These are phyloP conservation scores for Ustilago trichophora DNA, from an alignment of 1,284 basidiomycete species.

Conservation along the genomic window DNA sequence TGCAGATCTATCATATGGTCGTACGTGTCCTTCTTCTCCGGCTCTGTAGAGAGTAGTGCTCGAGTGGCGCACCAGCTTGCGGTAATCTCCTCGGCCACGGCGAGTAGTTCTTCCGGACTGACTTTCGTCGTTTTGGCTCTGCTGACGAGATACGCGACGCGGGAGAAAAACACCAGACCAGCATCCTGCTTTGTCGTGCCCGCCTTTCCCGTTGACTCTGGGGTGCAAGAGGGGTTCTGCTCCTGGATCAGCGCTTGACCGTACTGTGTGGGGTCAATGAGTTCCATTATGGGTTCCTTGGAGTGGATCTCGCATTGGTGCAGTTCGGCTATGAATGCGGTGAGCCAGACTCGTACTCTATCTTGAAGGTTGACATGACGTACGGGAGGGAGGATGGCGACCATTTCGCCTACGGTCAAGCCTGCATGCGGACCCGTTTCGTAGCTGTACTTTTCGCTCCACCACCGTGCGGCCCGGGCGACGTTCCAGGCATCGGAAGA, in stretches of 20 bases:
- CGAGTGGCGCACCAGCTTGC: slow-evolving; percentile 9
- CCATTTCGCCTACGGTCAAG: slow-evolving; percentile 36
- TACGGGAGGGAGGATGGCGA: slow-evolving; percentile 36
- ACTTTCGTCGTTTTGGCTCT: background rate
- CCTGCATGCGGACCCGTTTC: slow-evolving; percentile 27
- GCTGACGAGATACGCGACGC: slow-evolving; percentile 2
- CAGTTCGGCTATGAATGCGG: slow-evolving; percentile 23
- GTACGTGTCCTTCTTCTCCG: slow-evolving; percentile 12
- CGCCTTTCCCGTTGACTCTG: background rate
- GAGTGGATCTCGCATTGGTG: slow-evolving; percentile 37
- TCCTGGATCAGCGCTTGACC: slow-evolving; percentile 2
- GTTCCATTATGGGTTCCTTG: slow-evolving; percentile 23
- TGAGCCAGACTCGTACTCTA: slow-evolving; percentile 25
- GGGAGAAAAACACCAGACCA: slow-evolving; percentile 17
- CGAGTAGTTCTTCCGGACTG: background rate
- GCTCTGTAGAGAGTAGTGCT: slow-evolving; percentile 2
- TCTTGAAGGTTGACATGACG: slow-evolving; percentile 33
- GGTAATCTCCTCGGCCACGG: background rate
- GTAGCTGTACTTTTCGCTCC: slow-evolving; percentile 37
- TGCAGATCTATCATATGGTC: slow-evolving; percentile 22
- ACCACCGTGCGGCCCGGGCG: slow-evolving; percentile 28
- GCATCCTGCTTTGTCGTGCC: slow-evolving; percentile 30
- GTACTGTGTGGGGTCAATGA: slow-evolving; percentile 15
- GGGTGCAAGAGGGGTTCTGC: too few species aligned
- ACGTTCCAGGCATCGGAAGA: slow-evolving; percentile 14